phyloP scores from a whole-genome alignment of 495 filamentous ascomycete species.

The Penicillium pulvis region DNA sequence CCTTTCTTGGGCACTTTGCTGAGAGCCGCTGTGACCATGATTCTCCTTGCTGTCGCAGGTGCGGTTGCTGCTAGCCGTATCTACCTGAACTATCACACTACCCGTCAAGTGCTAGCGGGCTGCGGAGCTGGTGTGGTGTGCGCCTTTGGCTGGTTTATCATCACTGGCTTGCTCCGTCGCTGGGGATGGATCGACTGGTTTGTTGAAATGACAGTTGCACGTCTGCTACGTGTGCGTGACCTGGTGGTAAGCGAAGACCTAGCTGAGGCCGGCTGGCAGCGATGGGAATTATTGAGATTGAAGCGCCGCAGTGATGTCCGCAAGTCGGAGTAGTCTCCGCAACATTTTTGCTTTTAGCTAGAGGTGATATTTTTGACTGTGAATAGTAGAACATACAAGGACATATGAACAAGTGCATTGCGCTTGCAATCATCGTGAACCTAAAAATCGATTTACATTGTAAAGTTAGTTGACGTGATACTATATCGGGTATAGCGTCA shows the following conservation, averaged over 20 bases:
- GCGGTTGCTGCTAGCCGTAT: constrained; percentile 78
- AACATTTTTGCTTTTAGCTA: background rate
- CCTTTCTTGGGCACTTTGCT: constrained; percentile 57
- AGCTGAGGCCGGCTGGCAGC: constrained; percentile 89
- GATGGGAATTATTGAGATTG: constrained; percentile 67
- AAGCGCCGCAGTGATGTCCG: constrained; percentile 33
- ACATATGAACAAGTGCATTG: background rate
- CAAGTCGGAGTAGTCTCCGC: constrained; percentile 34
- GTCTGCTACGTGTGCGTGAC: constrained; percentile 73
- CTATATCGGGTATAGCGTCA: background rate
- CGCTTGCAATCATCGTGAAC: background rate
- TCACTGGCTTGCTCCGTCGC: constrained; percentile 64
- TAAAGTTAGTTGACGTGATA: background rate
- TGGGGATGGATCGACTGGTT: constrained; percentile 68
- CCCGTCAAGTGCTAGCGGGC: constrained; percentile 81
- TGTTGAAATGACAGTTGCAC: constrained; percentile 65
- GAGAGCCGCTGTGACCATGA: constrained; percentile 56
- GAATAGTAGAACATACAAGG: constrained; percentile 2
- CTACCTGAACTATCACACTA: constrained; percentile 94
- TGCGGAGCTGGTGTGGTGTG: constrained; percentile 68
- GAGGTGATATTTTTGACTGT: background rate
- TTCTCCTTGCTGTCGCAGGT: constrained; percentile 60
- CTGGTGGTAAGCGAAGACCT: constrained; percentile 88
- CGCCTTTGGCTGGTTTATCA: constrained; percentile 76
- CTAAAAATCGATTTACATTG: background rate